A percentile compares a stretch with the other conserved stretches of the same genome.
These are phyloP conservation scores for Simmondsia chinensis DNA, from an alignment of 148 eudicot species.

Conservation along the genomic window DNA sequence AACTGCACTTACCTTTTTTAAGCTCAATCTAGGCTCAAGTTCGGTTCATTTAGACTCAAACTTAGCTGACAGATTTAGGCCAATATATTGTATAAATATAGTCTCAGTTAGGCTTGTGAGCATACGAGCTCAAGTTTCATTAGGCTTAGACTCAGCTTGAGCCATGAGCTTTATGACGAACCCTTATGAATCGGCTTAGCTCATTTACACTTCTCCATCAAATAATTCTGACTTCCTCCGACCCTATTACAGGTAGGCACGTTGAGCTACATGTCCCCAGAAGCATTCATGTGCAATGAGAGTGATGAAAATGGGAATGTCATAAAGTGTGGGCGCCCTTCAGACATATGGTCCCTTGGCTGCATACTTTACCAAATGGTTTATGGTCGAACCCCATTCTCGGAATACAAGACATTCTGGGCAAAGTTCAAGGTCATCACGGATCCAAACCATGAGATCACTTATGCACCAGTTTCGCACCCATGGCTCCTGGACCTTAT, in stretches of 20 bases:
- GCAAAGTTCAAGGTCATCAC: conserved; percentile 95
- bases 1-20: too few relatives aligned
- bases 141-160: too few relatives aligned
- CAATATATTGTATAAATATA: too few relatives aligned
- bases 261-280: conserved; percentile 95
- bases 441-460: conserved; percentile 73
- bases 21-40: too few relatives aligned
- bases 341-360: conserved; percentile 99
- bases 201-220: too few relatives aligned
- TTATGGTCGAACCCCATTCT: conserved; percentile 88
- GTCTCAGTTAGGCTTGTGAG: too few relatives aligned
- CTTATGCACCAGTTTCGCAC: conserved; percentile 60
- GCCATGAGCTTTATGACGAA: too few relatives aligned
- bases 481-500: conserved; percentile 96
- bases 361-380: conserved; percentile 99
- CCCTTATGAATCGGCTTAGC: too few relatives aligned
- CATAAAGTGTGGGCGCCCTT: conserved; percentile 91
- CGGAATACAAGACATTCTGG: conserved; percentile 93
- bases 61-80: too few relatives aligned
- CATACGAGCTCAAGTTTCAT: too few relatives aligned
- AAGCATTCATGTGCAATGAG: conserved; percentile 95
- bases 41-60: too few relatives aligned
- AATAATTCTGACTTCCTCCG: too few relatives aligned
- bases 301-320: conserved; percentile 67
- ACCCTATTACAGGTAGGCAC: conserved; percentile 90